phyloP scores from a whole-genome alignment of 176 grass and related monocot genomes.

The Tillandsia leiboldiana region DNA sequence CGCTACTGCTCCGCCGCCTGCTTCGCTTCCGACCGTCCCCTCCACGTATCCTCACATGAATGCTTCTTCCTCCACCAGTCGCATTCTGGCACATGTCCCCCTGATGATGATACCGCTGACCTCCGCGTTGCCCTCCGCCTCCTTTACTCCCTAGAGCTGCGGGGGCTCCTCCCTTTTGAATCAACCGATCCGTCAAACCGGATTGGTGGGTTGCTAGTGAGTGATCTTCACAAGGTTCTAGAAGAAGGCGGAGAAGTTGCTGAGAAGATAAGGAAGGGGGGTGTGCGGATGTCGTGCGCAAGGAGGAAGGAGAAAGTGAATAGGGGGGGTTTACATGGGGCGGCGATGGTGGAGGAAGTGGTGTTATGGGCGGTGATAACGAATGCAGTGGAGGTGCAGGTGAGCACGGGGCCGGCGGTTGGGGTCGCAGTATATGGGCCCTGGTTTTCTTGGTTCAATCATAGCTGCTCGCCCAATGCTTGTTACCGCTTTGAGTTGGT shows the following conservation, averaged over 20 bases:
- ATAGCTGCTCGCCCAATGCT: constrained; percentile 72
- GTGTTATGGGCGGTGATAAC: constrained; percentile 61
- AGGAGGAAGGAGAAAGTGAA: constrained; percentile 20
- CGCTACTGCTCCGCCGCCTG: constrained; percentile 61
- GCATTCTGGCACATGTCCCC: neutral
- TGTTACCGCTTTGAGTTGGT: constrained; percentile 47
- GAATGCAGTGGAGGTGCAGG: constrained; percentile 68
- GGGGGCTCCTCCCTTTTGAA: constrained; percentile 18
- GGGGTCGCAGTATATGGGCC: constrained; percentile 68
- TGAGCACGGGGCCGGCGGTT: constrained; percentile 33
- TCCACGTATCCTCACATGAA: constrained; percentile 55
- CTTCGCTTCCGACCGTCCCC: constrained; percentile 17
- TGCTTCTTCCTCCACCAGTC: constrained; percentile 37
- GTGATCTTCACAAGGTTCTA: constrained; percentile 39
- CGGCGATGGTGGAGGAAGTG: constrained; percentile 27
- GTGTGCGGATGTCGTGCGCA: constrained; percentile 41
- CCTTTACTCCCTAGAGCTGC: constrained; percentile 34
- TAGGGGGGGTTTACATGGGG: neutral
- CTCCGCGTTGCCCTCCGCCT: constrained; percentile 53
- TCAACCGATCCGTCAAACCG: constrained; percentile 9
- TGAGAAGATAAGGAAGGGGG: constrained; percentile 43
- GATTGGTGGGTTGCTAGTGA: constrained; percentile 51
- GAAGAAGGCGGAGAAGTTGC: constrained; percentile 40
- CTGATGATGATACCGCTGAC: constrained; percentile 32
- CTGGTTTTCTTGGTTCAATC: constrained; percentile 89